These are phyloP conservation scores for Protomyces pachydermus DNA, from an alignment of 1,139 yeast species.

Conservation along the genomic window DNA sequence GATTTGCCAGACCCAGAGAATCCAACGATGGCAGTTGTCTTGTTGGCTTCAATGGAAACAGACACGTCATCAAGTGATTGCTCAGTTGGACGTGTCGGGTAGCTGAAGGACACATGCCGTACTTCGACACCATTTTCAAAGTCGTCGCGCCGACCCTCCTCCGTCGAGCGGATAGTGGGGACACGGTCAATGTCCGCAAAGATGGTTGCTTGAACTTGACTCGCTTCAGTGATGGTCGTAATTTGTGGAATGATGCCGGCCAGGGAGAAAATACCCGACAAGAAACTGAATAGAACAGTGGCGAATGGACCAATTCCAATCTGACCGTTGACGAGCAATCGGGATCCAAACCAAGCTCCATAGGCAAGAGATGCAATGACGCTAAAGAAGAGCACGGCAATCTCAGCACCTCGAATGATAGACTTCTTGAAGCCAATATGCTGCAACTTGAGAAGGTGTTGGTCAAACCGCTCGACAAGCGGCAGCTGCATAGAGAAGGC, in stretches of 20 bases:
- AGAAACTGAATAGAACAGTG: constrained; percentile 34
- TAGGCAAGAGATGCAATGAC: constrained; percentile 37
- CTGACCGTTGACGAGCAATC: constrained; percentile 24
- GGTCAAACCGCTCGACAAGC: constrained; percentile 40
- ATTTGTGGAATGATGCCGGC: constrained; percentile 45
- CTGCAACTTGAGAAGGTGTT: constrained; percentile 37
- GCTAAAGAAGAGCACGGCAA: constrained; percentile 34
- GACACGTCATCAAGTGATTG: constrained; percentile 57
- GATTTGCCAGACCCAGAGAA: constrained; percentile 80
- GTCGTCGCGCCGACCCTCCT: constrained; percentile 23
- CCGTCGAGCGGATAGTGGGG: constrained; percentile 5
- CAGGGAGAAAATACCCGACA: constrained; percentile 43
- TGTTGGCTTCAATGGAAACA: constrained; percentile 46
- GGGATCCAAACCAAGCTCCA: constrained; percentile 45
- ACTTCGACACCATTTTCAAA: constrained; percentile 28
- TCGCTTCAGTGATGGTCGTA: constrained; percentile 42
- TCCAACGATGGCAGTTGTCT: constrained; percentile 62
- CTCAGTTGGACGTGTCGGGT: constrained; percentile 26
- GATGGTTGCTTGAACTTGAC: constrained; percentile 43
- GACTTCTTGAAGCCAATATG: constrained; percentile 38
- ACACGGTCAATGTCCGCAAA: constrained; percentile 43
- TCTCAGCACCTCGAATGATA: constrained; percentile 38
- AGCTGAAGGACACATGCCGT: constrained; percentile 29
- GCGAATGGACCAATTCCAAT: constrained; percentile 30
- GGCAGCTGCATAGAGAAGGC: constrained; percentile 46